These are phyloP conservation scores for Vitellaria paradoxa DNA, from an alignment of 179 eudicot genomes.

Conservation along the genomic window DNA sequence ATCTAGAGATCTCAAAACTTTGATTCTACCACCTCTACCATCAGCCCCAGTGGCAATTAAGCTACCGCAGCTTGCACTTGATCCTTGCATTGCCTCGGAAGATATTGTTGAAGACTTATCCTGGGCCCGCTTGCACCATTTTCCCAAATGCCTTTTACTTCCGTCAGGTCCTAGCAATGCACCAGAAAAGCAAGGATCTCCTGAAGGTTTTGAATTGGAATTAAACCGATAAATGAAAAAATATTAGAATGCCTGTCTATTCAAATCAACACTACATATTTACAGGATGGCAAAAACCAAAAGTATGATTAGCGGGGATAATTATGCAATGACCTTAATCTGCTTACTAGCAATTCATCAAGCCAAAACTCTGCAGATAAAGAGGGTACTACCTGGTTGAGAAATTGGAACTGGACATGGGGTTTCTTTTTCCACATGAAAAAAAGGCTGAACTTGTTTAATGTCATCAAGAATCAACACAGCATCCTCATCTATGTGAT, in stretches of 20 bases:
- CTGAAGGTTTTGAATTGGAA: conserved; percentile 28
- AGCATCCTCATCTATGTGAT: conserved; percentile 33
- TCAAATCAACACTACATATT: no score
- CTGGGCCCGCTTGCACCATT: conserved; percentile 66
- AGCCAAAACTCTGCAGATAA: not conserved
- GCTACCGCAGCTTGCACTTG: conserved; percentile 37
- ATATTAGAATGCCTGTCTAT: not conserved
- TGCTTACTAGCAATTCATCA: conserved; percentile 9
- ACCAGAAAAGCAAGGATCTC: conserved; percentile 74
- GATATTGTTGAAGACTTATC: conserved; percentile 28
- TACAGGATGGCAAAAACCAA: not conserved
- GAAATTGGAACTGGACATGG: conserved; percentile 35
- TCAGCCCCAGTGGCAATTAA: conserved; percentile 85
- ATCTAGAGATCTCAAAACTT: conserved; percentile 59
- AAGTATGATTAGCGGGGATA: not conserved
- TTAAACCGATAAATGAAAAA: not conserved
- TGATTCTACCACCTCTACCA: conserved; percentile 73
- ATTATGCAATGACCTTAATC: not conserved
- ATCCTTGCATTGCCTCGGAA: conserved; percentile 24
- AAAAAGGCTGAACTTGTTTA: conserved; percentile 41
- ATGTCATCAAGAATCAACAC: conserved; percentile 42
- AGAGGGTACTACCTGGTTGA: conserved; percentile 52
- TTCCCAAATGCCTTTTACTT: conserved; percentile 70
- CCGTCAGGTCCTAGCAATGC: conserved; percentile 87
- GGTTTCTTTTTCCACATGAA: conserved; percentile 33